Evolutionary conservation across 805 yeast genomes (phyloP).

Genomic region (Starmerella roubikii): DNA sequence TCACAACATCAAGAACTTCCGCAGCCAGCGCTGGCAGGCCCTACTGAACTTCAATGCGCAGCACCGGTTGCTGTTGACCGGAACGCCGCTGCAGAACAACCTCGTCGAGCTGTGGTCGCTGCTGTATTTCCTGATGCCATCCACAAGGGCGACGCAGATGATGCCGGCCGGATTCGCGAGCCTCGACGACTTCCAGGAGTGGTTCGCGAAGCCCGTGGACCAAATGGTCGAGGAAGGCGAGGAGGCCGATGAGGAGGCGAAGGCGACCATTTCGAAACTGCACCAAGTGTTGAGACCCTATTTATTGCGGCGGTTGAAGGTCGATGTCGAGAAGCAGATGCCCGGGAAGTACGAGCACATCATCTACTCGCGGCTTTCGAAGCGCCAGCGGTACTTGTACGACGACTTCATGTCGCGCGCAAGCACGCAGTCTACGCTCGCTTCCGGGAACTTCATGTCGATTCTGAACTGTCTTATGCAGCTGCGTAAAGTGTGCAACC

Average conservation of each 20-base stretch:
- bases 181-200: slow-evolving; percentile 86
- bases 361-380: slow-evolving; percentile 79
- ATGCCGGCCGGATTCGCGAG: slow-evolving; percentile 96
- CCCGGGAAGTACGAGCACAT: slow-evolving; percentile 96
- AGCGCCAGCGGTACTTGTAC: slow-evolving; percentile 79
- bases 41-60: slow-evolving; percentile 85
- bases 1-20: slow-evolving; percentile 89
- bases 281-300: slow-evolving; percentile 94
- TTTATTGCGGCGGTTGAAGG: slow-evolving; percentile 75
- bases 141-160: slow-evolving; percentile 40
- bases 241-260: slow-evolving; percentile 55
- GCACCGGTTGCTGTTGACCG: slow-evolving; percentile 75
- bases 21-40: slow-evolving; percentile 96
- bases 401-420: slow-evolving; percentile 98
- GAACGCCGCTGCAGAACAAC: slow-evolving; percentile 94
- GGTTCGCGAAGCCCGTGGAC: slow-evolving; percentile 98
- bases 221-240: slow-evolving; percentile 71
- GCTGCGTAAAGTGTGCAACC: slow-evolving; percentile 88
- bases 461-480: slow-evolving; percentile 97
- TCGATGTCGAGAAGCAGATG: slow-evolving; percentile 97
- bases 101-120: slow-evolving; percentile 93
- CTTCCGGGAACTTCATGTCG: slow-evolving; percentile 86
- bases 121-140: slow-evolving; percentile 90
- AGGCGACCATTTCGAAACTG: slow-evolving; percentile 68
- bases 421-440: slow-evolving; percentile 82